Percentiles rank a stretch among this genome's conserved stretches.
Evolutionary conservation across 441 rosid species (phyloP).

Genomic region (Aquilaria agallochum): DNA sequence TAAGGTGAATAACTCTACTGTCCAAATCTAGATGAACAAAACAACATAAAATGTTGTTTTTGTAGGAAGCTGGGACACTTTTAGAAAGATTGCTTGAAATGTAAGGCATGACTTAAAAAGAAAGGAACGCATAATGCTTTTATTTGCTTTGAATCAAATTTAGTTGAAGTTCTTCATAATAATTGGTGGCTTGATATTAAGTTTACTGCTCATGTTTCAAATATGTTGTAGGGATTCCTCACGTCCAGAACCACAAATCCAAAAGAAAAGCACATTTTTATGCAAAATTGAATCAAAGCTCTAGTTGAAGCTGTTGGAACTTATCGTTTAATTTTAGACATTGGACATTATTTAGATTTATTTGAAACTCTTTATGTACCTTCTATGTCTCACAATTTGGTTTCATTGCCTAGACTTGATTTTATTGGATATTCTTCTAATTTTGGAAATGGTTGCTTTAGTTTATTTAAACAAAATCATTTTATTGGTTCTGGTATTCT

Average conservation of each 20-base stretch:
- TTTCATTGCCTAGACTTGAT: conserved; percentile 3
- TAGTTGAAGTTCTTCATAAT: not conserved
- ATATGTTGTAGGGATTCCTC: not conserved
- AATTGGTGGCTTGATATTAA: not conserved
- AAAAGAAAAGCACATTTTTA: too few relatives aligned
- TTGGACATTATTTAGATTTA: not conserved
- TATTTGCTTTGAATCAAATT: not conserved
- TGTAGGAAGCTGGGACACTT: not conserved
- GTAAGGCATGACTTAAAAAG: not conserved
- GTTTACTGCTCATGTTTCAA: not conserved
- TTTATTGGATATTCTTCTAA: not conserved
- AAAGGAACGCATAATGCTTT: not conserved
- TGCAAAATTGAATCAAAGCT: not conserved
- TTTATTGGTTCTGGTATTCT: not conserved
- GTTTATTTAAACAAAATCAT: not conserved
- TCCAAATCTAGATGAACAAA: not conserved
- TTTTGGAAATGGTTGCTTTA: conserved; percentile 5
- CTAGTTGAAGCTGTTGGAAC: conserved; percentile 7
- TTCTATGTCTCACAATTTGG: not conserved
- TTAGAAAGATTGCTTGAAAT: not conserved
- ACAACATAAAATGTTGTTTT: not conserved
- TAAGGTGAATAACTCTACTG: too few relatives aligned
- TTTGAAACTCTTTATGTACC: conserved; percentile 11
- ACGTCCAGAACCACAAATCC: not conserved
- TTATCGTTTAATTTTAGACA: conserved; percentile 3